Evolutionary conservation across 2,329 filamentous ascomycete genomes (phyloP), one percentile per base, ranked within the genome.

Genomic region (Botryotinia calthae): DNA sequence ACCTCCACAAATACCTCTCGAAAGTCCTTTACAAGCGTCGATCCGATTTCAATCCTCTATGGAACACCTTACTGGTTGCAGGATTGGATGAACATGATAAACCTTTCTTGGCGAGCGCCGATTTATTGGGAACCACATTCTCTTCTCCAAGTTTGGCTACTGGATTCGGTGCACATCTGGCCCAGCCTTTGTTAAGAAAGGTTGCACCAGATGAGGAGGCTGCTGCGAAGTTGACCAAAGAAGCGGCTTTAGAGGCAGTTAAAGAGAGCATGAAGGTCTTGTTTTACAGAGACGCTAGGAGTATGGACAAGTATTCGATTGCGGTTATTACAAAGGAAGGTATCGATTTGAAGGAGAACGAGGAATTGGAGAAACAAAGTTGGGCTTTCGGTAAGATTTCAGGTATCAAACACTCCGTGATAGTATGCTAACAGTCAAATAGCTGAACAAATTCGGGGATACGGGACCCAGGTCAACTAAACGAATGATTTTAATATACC

Each of bases 201-300:
- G 84, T 92, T 79, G 93, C 94, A 75, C 93, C 94, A 37, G 94
- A 97, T 79, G 96, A 98, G 83, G 91, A 89, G 79, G 86, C 93
- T 59, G 90, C 92, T 48, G 86, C 89, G 79, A 85, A 89, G 74
- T 86, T 98, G 76, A 90, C 86, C 58, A 88, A 89, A 81, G 95
- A 98, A 79, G 83, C 93, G 81, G 96, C 96, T 66, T 86, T 98
- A 74, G 86, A 91, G 73, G 88, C 94, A 58, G 84, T 99, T 81
- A 92, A 92, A 86, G 93, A 97, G 85, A 97, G 94, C 84, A 95
- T 99, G 93, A 98, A 98, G 88, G 95, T 98, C 70, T 87, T 99
- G 74, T 99, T 93, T 86, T 99, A 99, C 87, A 89, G 96, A 79
- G 96, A 99, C 84, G 96, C 96, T 62, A 90, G 96, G 83, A 97